Base-by-base conservation (phyloP, 305 asterid genomes). In the Ilex paraguariensis region DNA sequence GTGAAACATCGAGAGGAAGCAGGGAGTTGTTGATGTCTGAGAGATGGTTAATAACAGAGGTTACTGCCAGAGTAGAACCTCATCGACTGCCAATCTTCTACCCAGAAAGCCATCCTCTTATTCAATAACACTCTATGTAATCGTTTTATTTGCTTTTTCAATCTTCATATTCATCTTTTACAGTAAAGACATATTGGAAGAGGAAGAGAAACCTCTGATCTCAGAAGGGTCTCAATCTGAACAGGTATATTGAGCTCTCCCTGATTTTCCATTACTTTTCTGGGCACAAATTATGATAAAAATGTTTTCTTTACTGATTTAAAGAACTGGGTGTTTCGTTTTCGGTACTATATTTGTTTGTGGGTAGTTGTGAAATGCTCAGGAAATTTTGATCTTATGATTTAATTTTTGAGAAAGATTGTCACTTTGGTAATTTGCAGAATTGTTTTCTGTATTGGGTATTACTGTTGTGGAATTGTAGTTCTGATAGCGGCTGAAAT, bases 121-220 rank as follows among this genome's bases (percentile, higher is more conserved):
- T 36, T 77, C 96, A 55, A 61, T 81, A 31, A 59, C 82, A 31
- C 32, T 84, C 31, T 91, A 82, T 72, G 78, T 83, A 32, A 72
- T 81, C 72, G 74, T 85, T 56, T 70, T 88, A 14, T 77, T 87
- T 59, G 77, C 84, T 53, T 77, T 91, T 54, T 88, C 98, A 28
- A 54, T 85, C 67, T 73, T 77, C 63, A 69, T 84, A 72, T 88
- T 88, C 82, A 68, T 75, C 62, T 63, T 83, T 11, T 87, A 82
- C 72, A 81, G 78, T 80, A 78, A 77, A 56, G 95, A 87, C 72
- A 72, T 84, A 28, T 57, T 80, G 16, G 85, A 83, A 54, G 87
- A 86, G 61, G 84, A 83, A 2, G 66, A 59, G 64, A 70, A 54
- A 16, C 70, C 73, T 36, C 70, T 77, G 6, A 46, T 72, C 59